Conservation (phyloP, 371 early-diverging fungal genomes). For the Mucor ambiguus region DNA sequence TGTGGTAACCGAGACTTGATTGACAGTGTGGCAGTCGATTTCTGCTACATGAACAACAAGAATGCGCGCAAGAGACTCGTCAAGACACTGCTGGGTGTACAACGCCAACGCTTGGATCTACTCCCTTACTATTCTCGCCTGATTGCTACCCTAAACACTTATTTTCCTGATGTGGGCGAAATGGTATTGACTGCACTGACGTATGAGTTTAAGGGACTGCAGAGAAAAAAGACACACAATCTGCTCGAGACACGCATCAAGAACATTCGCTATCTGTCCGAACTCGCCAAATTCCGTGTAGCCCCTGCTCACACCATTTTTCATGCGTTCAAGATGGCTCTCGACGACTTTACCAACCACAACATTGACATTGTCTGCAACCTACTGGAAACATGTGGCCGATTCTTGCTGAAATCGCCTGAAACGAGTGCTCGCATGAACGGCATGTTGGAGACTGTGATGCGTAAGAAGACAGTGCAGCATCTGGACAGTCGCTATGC, state of each 20-base stretch:
- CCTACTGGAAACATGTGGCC: conserved; percentile 89
- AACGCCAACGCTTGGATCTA: conserved; percentile 81
- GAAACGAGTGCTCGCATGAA: conserved; percentile 69
- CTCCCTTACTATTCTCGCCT: conserved; percentile 91
- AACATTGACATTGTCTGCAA: conserved; percentile 87
- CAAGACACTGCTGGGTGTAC: conserved; percentile 76
- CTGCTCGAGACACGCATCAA: conserved; percentile 77
- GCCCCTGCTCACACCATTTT: conserved; percentile 81
- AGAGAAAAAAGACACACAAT: conserved; percentile 69
- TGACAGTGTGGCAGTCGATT: conserved; percentile 91
- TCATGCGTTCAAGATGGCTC: conserved; percentile 78
- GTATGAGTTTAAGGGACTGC: conserved; percentile 73
- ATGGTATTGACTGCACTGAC: conserved; percentile 73
- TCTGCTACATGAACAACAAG: conserved; percentile 89
- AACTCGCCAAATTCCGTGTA: conserved; percentile 91
- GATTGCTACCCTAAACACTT: conserved; percentile 84
- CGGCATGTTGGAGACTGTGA: conserved; percentile 82
- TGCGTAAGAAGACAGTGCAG: conserved; percentile 83
- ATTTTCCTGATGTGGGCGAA: conserved; percentile 84
- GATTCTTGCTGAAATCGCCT: conserved; percentile 80
- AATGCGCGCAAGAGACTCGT: conserved; percentile 75
- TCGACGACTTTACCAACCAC: conserved; percentile 81
- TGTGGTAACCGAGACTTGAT: conserved; percentile 83
- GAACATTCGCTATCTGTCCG: conserved; percentile 86
- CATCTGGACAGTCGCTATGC: conserved; percentile 84